Percentiles rank a stretch among this genome's conserved stretches.
Conservation (phyloP, 208 protist species). For the Sergeia podlipaevii region DNA sequence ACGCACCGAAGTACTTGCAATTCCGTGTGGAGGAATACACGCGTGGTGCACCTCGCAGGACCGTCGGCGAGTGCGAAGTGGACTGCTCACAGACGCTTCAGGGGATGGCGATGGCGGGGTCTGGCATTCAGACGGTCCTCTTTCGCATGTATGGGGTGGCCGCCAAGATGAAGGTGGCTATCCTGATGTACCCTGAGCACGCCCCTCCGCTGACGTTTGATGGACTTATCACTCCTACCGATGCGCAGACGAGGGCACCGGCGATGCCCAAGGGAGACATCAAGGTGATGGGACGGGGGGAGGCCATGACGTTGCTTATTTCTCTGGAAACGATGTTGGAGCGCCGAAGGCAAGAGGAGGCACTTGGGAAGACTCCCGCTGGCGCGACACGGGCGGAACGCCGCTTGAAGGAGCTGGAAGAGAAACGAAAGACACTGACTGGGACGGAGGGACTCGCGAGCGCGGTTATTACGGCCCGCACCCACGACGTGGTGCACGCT, state of each 20-base stretch:
- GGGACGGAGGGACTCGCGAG: slow-evolving; percentile 61
- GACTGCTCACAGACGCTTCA: slow-evolving; percentile 61
- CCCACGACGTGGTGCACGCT: slow-evolving; percentile 46
- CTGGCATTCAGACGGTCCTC: slow-evolving; percentile 17
- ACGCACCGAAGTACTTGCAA: slow-evolving; percentile 74
- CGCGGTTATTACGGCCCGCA: slow-evolving; percentile 41
- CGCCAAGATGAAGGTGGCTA: slow-evolving; percentile 61
- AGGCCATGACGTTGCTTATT: slow-evolving; percentile 81
- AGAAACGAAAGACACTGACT: slow-evolving; percentile 46
- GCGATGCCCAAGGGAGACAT: slow-evolving; percentile 19
- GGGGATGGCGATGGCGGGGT: slow-evolving; percentile 20
- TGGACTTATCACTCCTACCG: slow-evolving; percentile 27
- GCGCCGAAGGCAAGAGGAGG: slow-evolving; percentile 35
- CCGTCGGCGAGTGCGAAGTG: slow-evolving; percentile 64
- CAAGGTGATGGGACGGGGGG: slow-evolving; percentile 56
- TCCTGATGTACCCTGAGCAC: slow-evolving; percentile 66
- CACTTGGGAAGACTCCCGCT: slow-evolving; percentile 9
- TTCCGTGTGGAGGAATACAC: slow-evolving; percentile 84
- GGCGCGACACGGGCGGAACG: slow-evolving; percentile 16
- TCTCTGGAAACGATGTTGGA: slow-evolving; percentile 78
- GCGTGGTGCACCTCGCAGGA: slow-evolving; percentile 48
- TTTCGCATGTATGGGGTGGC: slow-evolving; percentile 64
- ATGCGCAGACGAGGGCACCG: slow-evolving; percentile 8
- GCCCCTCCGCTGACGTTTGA: slow-evolving; percentile 59
- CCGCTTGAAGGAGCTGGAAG: slow-evolving; percentile 55